phyloP scores from a whole-genome alignment of 1,139 yeast species.

The Protomyces arabidopsidicola region DNA sequence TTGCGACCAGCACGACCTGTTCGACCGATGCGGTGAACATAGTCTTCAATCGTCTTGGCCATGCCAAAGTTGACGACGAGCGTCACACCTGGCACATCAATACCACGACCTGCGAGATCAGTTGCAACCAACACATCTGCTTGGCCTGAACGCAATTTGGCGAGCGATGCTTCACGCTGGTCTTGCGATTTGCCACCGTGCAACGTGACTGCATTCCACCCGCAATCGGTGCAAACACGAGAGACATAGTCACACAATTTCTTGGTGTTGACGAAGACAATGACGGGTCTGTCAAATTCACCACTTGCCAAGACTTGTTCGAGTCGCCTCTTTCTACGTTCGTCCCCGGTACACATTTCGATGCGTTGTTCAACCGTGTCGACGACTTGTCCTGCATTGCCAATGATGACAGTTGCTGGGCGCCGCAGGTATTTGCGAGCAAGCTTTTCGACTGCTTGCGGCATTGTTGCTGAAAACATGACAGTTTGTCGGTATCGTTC shows the following conservation, averaged over 20 bases:
- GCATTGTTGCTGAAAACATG: constrained; percentile 95
- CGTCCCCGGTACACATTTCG: constrained; percentile 49
- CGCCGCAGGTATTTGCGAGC: constrained; percentile 56
- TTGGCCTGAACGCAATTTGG: constrained; percentile 56
- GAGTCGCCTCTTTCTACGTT: constrained; percentile 41
- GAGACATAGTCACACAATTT: constrained; percentile 65
- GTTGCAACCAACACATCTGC: constrained; percentile 77
- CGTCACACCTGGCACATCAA: constrained; percentile 81
- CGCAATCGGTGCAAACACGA: constrained; percentile 47
- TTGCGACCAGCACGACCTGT: constrained; percentile 89
- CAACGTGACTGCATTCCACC: constrained; percentile 55
- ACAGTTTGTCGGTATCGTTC: constrained; percentile 51
- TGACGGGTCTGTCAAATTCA: constrained; percentile 53
- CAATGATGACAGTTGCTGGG: constrained; percentile 65
- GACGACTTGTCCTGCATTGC: constrained; percentile 56
- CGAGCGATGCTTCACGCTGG: constrained; percentile 75
- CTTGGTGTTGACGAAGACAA: constrained; percentile 76
- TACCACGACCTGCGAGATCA: constrained; percentile 95
- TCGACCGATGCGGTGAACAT: constrained; percentile 89
- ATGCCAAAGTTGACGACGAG: constrained; percentile 82
- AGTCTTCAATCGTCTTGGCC: constrained; percentile 72
- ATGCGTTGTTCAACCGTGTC: constrained; percentile 66
- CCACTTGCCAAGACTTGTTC: constrained; percentile 39
- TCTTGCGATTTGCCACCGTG: constrained; percentile 88
- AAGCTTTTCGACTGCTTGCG: constrained; percentile 63